Evolutionary conservation across 2,329 filamentous ascomycete genomes (phyloP), one percentile per base, ranked within the genome.

Genomic region (Ceratocystis papillata): DNA sequence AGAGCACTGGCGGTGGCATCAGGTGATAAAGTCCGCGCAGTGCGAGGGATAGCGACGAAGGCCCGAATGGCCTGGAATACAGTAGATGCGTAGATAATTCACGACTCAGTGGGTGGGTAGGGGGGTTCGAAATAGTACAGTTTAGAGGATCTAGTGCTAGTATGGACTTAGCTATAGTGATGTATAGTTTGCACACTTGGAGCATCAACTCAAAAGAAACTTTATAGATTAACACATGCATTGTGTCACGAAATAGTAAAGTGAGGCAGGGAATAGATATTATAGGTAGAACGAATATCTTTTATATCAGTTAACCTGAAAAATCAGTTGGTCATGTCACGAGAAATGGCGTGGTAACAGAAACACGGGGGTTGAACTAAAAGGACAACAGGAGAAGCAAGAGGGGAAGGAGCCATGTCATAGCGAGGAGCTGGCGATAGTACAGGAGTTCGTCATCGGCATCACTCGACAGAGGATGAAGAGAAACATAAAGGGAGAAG

Each of bases 11-110:
- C 78, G 1, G 70, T 75, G 7, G 81, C 81, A 1, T 82, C 81
- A 62, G 82, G 82, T 1, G 81, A 84, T 69, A 72, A 74, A 5
- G 79, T 82, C 7, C 75, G 83, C 57, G 80, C 81, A 68, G 76
- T 84, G 57, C 76, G 83, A 60, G 78, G 75, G 65, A 75, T 75
- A 60, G 82, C 82, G 20, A 75, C 81, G 64, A 69, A 73, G 67
- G 80, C 81, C 3, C 77, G 80, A 65, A 75, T 74, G 63, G 77
- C 76, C 5, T 85, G 82, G 82, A 74, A 73, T 2, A 59, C n/a
- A 5, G 50, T 68, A 28, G 67, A 62, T n/a, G 44, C 44, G 1
- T 67, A 62, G 30, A 60, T 25, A 53, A 25, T 73, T 74, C 41
- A 68, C 76, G 63, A 76, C 73, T 64, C 73, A 67, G 72, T 37